Base-by-base conservation (phyloP, 2,329 filamentous ascomycete genomes). In the Bipolaris bicolor region DNA sequence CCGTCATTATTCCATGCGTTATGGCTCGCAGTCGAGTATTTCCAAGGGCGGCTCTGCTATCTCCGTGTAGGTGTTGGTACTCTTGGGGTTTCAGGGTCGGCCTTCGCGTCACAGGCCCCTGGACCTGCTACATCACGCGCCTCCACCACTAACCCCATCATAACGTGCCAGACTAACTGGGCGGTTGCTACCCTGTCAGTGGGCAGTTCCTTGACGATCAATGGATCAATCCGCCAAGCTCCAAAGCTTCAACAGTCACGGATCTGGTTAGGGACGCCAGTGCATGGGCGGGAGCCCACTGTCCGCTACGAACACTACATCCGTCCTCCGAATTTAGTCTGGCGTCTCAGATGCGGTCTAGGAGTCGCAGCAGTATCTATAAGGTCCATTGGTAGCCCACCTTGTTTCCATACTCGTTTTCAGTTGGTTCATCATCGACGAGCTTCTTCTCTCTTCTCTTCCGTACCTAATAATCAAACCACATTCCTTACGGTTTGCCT, bases 331-430 rank as follows among this genome's bases (percentile, higher is more conserved):
- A 72, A 75, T 73, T 67, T 73, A 66, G 60, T 56, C 60, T 69
- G 61, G 66, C 66, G 74, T 76, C 73, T 76, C 74, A 76, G 73
- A 58, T 75, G 54, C 58, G 45, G 60, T 55, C 60, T 52, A 68
- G 58, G 69, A 75, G 73, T 65, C 65, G 64, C 59, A 57, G 57
- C 62, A 57, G 59, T 60, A 61, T 64, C 58, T 76, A 76, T 76
- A 76, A 75, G 71, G 71, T 66, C 69, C 66, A 74, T 74, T 75
- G 69, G 66, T 61, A 66, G 66, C 71, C 71, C 70, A 64, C 68
- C 65, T 69, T 70, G 69, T 75, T 75, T 75, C 67, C 58, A 62
- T 64, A 59, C 61, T 59, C 64, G 70, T 72, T 74, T 76, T 76
- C 69, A 73, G 72, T 70, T 70, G 70, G 59, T 74, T 71, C 70